These are phyloP conservation scores for Trametes cingulata DNA, from an alignment of 768 basidiomycete genomes.

Conservation along the genomic window DNA sequence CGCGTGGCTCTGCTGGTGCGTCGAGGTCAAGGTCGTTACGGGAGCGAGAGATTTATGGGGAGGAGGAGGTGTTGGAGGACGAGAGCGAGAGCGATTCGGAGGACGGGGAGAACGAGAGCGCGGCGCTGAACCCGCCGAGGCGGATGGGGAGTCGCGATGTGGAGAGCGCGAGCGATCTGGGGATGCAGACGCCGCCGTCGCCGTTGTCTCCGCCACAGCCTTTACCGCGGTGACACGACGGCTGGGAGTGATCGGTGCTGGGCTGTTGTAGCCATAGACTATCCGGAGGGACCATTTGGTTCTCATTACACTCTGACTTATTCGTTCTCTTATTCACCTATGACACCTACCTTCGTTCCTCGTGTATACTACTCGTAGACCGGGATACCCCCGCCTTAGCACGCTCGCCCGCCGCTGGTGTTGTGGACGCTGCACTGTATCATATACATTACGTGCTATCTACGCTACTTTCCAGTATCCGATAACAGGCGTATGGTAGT, in stretches of 20 bases:
- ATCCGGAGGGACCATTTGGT: too few species aligned
- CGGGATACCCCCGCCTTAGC: background rate
- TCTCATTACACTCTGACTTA: background rate
- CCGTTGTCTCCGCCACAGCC: slow-evolving; percentile 1
- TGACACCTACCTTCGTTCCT: background rate
- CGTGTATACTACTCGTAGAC: background rate
- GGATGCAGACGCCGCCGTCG: slow-evolving; percentile 3
- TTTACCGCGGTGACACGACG: background rate
- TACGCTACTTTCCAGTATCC: background rate
- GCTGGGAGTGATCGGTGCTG: too few species aligned
- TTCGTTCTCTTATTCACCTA: background rate
- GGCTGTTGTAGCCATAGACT: too few species aligned
- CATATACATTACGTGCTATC: background rate
- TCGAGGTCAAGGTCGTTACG: too few species aligned
- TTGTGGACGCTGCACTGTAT: background rate
- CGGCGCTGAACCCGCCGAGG: slow-evolving; percentile 1
- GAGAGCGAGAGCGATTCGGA: background rate
- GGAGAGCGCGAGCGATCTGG: background rate
- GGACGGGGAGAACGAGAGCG: background rate
- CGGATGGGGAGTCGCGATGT: background rate
- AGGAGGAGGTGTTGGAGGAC: background rate
- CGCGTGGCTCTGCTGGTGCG: background rate
- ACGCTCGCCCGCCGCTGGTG: background rate
- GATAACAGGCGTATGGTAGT: background rate
- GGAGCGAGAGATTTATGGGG: background rate